Conservation (phyloP, 179 eudicot species). For the Silene noctiflora region DNA sequence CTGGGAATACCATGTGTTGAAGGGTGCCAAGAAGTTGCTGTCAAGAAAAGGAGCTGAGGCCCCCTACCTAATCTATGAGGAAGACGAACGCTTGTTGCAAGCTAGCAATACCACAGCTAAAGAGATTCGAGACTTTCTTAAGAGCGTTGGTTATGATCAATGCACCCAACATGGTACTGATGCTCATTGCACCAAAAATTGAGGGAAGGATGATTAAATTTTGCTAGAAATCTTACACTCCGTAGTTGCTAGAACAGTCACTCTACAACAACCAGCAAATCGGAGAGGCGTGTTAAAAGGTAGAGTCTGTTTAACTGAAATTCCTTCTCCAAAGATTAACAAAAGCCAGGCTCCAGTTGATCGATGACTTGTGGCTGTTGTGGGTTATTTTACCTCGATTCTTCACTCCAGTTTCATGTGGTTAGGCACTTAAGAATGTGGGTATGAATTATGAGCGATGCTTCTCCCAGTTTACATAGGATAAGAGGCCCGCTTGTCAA, state of each 20-base stretch:
- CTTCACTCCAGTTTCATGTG: neutral
- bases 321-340: neutral
- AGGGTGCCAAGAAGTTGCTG: constrained; percentile 75
- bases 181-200: constrained; percentile 80
- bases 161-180: constrained; percentile 88
- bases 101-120: constrained; percentile 91
- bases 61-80: constrained; percentile 88
- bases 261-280: neutral
- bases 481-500: neutral
- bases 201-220: constrained; percentile 16
- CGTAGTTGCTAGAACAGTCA: constrained; percentile 9
- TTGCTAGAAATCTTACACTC: constrained; percentile 3
- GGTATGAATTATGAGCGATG: neutral
- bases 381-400: neutral
- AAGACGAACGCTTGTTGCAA: constrained; percentile 81
- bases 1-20: constrained; percentile 91
- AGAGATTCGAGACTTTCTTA: constrained; percentile 72
- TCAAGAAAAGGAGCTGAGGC: constrained; percentile 81
- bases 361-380: neutral
- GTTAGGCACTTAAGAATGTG: neutral
- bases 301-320: neutral
- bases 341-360: neutral
- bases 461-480: neutral
- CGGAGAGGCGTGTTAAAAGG: constrained; percentile 3
- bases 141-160: constrained; percentile 59